Evolutionary conservation across 2,329 filamentous ascomycete species (phyloP).

Genomic region (Daldinia sp.): DNA sequence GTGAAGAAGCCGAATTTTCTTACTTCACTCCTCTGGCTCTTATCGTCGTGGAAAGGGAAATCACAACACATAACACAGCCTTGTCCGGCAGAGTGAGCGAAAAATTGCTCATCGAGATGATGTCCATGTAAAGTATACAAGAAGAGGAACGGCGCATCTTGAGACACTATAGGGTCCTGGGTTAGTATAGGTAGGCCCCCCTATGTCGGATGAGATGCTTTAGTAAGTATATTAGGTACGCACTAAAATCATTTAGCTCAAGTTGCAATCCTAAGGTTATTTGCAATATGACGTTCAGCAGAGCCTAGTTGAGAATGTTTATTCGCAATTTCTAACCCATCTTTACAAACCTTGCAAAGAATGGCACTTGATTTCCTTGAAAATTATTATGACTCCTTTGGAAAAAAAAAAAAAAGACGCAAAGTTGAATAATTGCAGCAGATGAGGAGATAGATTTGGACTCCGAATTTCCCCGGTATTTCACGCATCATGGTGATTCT

Average conservation of each 20-base stretch:
- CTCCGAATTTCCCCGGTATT: neutral
- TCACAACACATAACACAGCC: neutral
- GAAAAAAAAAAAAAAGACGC: too few relatives aligned
- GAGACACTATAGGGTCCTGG: neutral
- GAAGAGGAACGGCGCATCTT: neutral
- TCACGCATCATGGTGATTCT: neutral
- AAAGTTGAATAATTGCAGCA: neutral
- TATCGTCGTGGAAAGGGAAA: neutral
- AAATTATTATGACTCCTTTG: neutral
- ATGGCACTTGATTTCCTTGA: neutral
- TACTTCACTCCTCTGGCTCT: neutral
- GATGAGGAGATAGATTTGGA: neutral
- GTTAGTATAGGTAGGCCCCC: neutral
- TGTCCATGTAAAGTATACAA: neutral
- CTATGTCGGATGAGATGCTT: too few relatives aligned
- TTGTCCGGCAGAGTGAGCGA: neutral
- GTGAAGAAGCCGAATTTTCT: neutral
- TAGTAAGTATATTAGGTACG: neutral
- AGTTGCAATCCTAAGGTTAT: neutral
- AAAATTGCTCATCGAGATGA: neutral
- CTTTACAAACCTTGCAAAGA: neutral
- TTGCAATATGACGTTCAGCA: neutral
- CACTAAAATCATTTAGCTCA: neutral
- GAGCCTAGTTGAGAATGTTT: neutral
- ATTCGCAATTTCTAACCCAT: neutral